Evolutionary conservation across 116 monocot genomes (phyloP), one percentile per base, ranked within the genome.

Genomic region (Phalaenopsis hybrid): DNA sequence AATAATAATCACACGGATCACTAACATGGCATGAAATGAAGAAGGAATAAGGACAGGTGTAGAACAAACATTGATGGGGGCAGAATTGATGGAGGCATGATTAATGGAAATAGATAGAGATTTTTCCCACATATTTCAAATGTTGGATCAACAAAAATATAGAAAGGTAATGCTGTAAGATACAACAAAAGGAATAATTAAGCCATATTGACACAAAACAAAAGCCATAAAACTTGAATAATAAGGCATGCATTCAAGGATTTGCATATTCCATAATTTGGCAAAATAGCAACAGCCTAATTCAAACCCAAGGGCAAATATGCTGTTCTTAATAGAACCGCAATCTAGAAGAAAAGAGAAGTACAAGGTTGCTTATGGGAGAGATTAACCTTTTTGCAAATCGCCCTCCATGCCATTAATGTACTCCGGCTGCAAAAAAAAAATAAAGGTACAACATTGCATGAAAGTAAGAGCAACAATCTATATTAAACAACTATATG

Each of bases 401-500:
- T 37, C 41, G 72, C 72, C 72, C 41, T 72, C 72, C 72, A 72
- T 72, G 72, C 72, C 72, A 72, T 72, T 37, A 16, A 72, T 16
- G 13, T 72, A 16, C 25, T 72, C 41, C 37, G 37, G 72, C 72
- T 72, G 37, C 72, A 12, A 72, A 72, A 72, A 48, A 28, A 72
- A 72, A 4, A n/a, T n/a, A 72, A 72, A 72, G 65, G 10, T 16
- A 72, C 1, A 15, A 4, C 72, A 72, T 72, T 8, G 41, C 5
- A 4, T 41, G 41, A 72, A 12, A 15, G 15, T 34, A 2, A 34
- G 41, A 72, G 31, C 1, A 72, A 72, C 37, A 65, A 65, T 25
- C 65, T 65, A 65, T 65, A 65, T 65, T 25, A 7, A 65, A 41
- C 41, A 4, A 72, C 15, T 72, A 37, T 41, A 2, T 7, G 65